Evolutionary conservation across 2,329 filamentous ascomycete species (phyloP).

Genomic region (Neonectria ditissima): DNA sequence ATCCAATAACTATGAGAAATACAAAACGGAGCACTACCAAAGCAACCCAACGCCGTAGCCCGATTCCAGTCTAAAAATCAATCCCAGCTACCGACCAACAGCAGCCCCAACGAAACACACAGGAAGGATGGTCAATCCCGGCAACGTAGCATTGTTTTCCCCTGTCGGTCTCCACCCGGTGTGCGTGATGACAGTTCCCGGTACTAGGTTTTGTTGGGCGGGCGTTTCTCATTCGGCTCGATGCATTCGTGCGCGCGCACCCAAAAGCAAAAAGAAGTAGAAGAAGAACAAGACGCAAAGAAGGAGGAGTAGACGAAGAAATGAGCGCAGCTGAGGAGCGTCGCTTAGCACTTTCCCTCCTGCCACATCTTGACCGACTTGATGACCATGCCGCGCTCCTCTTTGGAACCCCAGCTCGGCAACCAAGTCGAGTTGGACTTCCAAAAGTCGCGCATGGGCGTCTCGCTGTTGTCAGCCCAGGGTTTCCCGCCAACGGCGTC

Average conservation of each 20-base stretch:
- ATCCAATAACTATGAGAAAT: too few species aligned
- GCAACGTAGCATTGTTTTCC: too few species aligned
- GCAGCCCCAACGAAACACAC: too few species aligned
- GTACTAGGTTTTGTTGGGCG: background rate
- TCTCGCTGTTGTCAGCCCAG: constrained; percentile 56
- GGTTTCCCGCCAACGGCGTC: constrained; percentile 57
- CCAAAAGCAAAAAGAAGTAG: constrained; percentile 3
- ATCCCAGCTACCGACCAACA: too few species aligned
- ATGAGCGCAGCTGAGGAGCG: too few species aligned
- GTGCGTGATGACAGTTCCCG: background rate
- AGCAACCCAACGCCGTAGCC: too few species aligned
- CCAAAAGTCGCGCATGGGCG: constrained; percentile 56
- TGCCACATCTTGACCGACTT: constrained; percentile 61
- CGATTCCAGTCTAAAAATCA: too few species aligned
- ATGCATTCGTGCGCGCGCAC: background rate
- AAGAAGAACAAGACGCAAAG: background rate
- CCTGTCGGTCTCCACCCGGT: too few species aligned
- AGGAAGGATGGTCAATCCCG: too few species aligned
- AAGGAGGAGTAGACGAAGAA: too few species aligned
- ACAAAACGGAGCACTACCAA: too few species aligned
- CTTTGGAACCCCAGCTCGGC: constrained; percentile 50
- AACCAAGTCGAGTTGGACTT: constrained; percentile 53
- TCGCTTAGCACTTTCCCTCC: constrained; percentile 45
- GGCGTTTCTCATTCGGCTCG: constrained; percentile 1
- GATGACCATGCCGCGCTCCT: constrained; percentile 55